Base-by-base conservation (phyloP, 495 filamentous ascomycete genomes). In the Beverwykella pulmonaria region DNA sequence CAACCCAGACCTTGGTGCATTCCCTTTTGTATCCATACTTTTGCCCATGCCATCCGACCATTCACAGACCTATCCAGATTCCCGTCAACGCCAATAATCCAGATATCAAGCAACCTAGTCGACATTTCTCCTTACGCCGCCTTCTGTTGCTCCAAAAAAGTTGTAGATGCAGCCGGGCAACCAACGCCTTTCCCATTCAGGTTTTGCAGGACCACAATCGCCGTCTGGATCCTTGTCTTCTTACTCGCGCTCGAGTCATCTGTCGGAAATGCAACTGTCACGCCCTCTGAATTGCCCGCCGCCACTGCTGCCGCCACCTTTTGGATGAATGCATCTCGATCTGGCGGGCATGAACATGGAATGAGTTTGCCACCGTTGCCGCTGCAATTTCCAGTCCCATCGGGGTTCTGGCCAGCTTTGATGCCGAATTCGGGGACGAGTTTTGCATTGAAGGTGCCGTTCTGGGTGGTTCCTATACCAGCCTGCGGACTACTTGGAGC, bases 91-190 rank as follows among this genome's bases (percentile, higher is more conserved):
- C 39, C 39, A 44, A n/a, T 3, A 9, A 10, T 44, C 39, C 39
- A 9, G 32, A 44, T 44, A 44, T 44, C 6, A 44, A 3, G 39
- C 15, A 2, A n/a, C 6, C 6, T 44, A 44, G 17, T 3, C 17
- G 32, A 34, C 39, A 12, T 44, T 44, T 44, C 15, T 44, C 15
- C 17, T 44, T n/a, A 44, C 15, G 39, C 39, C 17, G 39, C 34
- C 29, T 44, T 58, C 41, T 30, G 46, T 47, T 62, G 59, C 47
- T 52, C 23, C 19, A 62, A 36, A 25, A 53, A 62, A 19, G 59
- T 62, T 17, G 59, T 62, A 17, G 46, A 4, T n/a, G 59, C 59
- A 47, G 59, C 59, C 20, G 59, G 59, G 53, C 59, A 62, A 30
- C 59, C 59, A 34, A 53, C 46, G 3, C 59, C 59, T 32, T 53